Percentiles rank a stretch among this genome's conserved stretches.
phyloP scores from a whole-genome alignment of 75 land plant species.

The Sequoiadendron giganteum region DNA sequence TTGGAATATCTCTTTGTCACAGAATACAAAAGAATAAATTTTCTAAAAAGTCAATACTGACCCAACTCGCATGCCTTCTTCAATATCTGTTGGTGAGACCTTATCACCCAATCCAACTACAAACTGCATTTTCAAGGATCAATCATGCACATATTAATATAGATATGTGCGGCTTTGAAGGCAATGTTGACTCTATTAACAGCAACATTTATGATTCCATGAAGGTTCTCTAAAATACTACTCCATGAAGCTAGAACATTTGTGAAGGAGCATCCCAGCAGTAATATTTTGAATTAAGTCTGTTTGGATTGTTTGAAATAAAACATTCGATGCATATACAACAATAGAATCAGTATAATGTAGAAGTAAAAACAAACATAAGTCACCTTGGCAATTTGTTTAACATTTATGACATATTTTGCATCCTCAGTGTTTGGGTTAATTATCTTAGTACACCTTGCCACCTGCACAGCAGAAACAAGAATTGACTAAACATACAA shows the following conservation, averaged over 20 bases:
- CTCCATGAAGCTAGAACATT: background rate
- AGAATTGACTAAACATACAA: background rate
- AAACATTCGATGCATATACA: background rate
- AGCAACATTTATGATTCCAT: background rate
- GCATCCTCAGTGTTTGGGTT: conserved; percentile 90
- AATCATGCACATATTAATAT: background rate
- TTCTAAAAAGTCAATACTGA: conserved; percentile 19
- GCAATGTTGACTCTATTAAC: background rate
- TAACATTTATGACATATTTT: conserved; percentile 98
- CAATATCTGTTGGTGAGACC: conserved; percentile 98
- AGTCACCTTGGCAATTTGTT: conserved; percentile 95
- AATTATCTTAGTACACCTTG: conserved; percentile 96
- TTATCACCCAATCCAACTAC: conserved; percentile 98
- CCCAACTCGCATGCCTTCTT: conserved; percentile 99
- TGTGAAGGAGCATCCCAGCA: background rate
- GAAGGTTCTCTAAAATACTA: background rate
- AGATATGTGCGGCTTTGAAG: background rate
- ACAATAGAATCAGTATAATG: background rate
- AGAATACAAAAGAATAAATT: background rate
- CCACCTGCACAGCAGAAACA: conserved; percentile 55
- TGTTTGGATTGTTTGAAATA: background rate
- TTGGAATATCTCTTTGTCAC: background rate
- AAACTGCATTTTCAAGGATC: conserved; percentile 51
- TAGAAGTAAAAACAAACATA: background rate
- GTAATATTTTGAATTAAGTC: background rate